Percentiles rank a stretch among this genome's conserved stretches.
phyloP scores from a whole-genome alignment of 2,329 filamentous ascomycete genomes.

The Stylonectria norvegica region DNA sequence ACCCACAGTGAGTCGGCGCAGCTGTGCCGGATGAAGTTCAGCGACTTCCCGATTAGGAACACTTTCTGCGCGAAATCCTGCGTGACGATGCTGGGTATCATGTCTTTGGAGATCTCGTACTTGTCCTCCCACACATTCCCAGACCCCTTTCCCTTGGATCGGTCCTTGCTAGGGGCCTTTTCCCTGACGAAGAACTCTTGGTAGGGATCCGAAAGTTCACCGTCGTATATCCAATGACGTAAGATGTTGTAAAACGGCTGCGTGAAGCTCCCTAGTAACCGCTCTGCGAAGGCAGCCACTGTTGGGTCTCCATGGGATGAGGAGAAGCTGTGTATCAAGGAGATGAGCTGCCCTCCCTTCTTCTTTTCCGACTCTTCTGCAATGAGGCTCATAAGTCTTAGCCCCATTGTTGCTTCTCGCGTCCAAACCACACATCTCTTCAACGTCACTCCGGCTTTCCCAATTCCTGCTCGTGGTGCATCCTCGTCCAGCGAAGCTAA shows the following conservation, averaged over 20 bases:
- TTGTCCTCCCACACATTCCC: conserved; percentile 98
- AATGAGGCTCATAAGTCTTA: conserved; percentile 90
- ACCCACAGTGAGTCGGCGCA: conserved; percentile 95
- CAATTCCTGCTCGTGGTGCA: conserved; percentile 66
- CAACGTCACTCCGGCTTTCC: conserved; percentile 85
- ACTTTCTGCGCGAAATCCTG: conserved; percentile 93
- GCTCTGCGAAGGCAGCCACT: conserved; percentile 87
- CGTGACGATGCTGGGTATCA: conserved; percentile 92
- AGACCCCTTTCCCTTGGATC: conserved; percentile 56
- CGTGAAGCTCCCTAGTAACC: conserved; percentile 81
- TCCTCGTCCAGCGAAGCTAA: conserved; percentile 69
- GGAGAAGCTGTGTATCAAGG: conserved; percentile 88
- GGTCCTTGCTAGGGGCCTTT: conserved; percentile 55
- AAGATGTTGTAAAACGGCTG: conserved; percentile 96
- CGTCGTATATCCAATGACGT: conserved; percentile 96
- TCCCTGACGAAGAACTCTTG: conserved; percentile 93
- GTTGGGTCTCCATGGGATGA: conserved; percentile 94
- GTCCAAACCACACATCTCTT: conserved; percentile 98
- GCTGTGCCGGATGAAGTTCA: conserved; percentile 96
- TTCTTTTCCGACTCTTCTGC: conserved; percentile 81
- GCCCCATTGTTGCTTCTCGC: conserved; percentile 90
- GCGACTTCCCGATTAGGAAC: conserved; percentile 93
- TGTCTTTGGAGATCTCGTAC: conserved; percentile 77
- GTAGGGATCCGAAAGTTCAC: conserved; percentile 94
- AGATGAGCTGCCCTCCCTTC: conserved; percentile 88